Evolutionary conservation across 768 basidiomycete species (phyloP), one percentile per base, ranked within the genome.

Genomic region (Hemileccinum rubropunctum): DNA sequence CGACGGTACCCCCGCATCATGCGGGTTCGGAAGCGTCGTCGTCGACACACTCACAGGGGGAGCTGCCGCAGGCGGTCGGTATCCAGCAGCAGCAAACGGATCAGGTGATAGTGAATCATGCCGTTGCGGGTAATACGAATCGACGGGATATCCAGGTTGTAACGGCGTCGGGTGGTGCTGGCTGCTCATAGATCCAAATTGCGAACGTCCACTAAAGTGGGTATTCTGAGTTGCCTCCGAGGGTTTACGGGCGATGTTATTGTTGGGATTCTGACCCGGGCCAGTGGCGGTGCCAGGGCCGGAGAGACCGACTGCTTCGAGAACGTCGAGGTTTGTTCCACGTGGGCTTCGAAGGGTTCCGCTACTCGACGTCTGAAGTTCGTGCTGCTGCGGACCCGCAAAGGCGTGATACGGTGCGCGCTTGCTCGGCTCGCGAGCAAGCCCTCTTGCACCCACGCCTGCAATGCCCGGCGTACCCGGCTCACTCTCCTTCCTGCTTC

Each of bases 391-490:
- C 21, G 72, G 71, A 10, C 65, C 66, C 2, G 71, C 70, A 51
- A 72, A 74, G 3, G 74, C 73, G 30, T 65, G 66, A 54, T 74
- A 76, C 28, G 73, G 73, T 9, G 62, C 57, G 23, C 48, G 63
- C 23, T 53, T 65, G 53, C 59, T 63, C 18, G 61, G 65, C 47
- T 58, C 66, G 51, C 53, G 61, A 13, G 55, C 63, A 41, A 62
- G 57, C n/a, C 60, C 65, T 51, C 60, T 65, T 51, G 61, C 64
- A 52, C 71, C 71, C 33, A 69, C 69, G 2, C 63, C 68, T 0
- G 68, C 76, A 32, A 76, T 61, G 9, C 75, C 77, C 0, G 74
- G 71, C 7, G 73, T 59, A 32, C 71, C 70, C 1, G 67, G 52
- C 36, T 58, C 64, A 7, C 61, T 69, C 7, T 67, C 68, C 10